Percentiles rank a stretch among this genome's conserved stretches.
Conservation (phyloP, 768 basidiomycete genomes). For the Fomitopsis serialis region DNA sequence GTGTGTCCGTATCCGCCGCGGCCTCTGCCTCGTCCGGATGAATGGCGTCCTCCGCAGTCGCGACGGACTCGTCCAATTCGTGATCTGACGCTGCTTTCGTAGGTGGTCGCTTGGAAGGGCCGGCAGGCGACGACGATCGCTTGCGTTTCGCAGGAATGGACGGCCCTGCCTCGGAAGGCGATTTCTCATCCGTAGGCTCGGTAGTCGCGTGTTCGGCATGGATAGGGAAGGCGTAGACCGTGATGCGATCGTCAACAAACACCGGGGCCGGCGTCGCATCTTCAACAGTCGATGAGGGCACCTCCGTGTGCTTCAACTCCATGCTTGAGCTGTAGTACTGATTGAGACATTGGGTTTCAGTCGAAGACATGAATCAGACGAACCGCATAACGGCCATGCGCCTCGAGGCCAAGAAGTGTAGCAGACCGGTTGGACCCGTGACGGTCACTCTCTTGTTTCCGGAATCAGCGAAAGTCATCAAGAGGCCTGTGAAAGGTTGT, state of each 20-base stretch:
- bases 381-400: constrained; percentile 66
- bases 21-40: too few species aligned
- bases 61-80: too few species aligned
- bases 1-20: neutral
- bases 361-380: constrained; percentile 12
- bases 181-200: neutral
- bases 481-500: constrained; percentile 43
- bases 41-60: too few species aligned
- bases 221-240: constrained; percentile 58
- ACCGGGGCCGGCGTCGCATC: constrained; percentile 35
- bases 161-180: neutral
- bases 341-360: neutral
- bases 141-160: constrained; percentile 21
- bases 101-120: constrained; percentile 17
- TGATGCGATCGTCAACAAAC: constrained; percentile 58
- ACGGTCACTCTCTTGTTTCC: constrained; percentile 52
- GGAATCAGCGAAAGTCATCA: constrained; percentile 79
- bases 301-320: constrained; percentile 40
- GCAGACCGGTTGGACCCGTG: constrained; percentile 68
- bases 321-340: constrained; percentile 31
- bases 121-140: constrained; percentile 19
- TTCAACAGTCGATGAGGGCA: constrained; percentile 19
- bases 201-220: constrained; percentile 8
- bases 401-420: constrained; percentile 67
- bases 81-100: too few species aligned